phyloP scores from a whole-genome alignment of 2,329 filamentous ascomycete genomes.

The Ophiostoma tasmaniense region DNA sequence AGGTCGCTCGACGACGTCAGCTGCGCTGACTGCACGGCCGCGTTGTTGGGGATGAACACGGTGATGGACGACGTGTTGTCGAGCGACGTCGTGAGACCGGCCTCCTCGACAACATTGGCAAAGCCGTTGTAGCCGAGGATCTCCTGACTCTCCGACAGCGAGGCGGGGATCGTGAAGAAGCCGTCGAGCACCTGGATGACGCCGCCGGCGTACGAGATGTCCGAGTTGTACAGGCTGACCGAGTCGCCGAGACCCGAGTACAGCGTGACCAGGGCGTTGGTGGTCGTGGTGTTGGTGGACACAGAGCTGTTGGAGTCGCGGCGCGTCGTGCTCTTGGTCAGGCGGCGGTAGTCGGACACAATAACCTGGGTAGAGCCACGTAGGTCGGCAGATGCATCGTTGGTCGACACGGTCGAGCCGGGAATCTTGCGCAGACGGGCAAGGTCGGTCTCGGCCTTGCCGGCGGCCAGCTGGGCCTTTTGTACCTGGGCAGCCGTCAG shows the following conservation, averaged over 20 bases:
- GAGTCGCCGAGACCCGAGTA: conserved; percentile 18
- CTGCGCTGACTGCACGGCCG: conserved; percentile 16
- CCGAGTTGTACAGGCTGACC: conserved; percentile 17
- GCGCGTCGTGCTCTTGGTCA: conserved; percentile 5
- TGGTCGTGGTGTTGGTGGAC: conserved; percentile 14
- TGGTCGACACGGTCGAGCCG: conserved; percentile 13
- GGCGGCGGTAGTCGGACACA: conserved; percentile 17
- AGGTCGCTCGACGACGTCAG: conserved; percentile 11
- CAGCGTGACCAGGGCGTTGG: conserved; percentile 14
- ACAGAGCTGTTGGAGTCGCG: conserved; percentile 1
- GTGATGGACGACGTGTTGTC: conserved; percentile 19
- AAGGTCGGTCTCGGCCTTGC: conserved; percentile 13
- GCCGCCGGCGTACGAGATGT: conserved; percentile 14
- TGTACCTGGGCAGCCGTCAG: conserved; percentile 17
- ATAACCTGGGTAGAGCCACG: conserved; percentile 17
- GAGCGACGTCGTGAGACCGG: conserved; percentile 11
- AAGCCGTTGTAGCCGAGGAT: conserved; percentile 17
- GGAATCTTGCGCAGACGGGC: conserved; percentile 17
- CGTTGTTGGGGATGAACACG: conserved; percentile 18
- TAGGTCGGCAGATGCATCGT: conserved; percentile 11
- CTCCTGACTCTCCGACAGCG: conserved; percentile 14
- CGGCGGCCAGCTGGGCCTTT: conserved; percentile 16
- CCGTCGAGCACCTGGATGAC: conserved; percentile 17
- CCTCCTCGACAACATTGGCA: conserved; percentile 13
- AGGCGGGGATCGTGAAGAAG: conserved; percentile 16